Evolutionary conservation across 495 filamentous ascomycete genomes (phyloP).

Genomic region (Apodospora peruviana): DNA sequence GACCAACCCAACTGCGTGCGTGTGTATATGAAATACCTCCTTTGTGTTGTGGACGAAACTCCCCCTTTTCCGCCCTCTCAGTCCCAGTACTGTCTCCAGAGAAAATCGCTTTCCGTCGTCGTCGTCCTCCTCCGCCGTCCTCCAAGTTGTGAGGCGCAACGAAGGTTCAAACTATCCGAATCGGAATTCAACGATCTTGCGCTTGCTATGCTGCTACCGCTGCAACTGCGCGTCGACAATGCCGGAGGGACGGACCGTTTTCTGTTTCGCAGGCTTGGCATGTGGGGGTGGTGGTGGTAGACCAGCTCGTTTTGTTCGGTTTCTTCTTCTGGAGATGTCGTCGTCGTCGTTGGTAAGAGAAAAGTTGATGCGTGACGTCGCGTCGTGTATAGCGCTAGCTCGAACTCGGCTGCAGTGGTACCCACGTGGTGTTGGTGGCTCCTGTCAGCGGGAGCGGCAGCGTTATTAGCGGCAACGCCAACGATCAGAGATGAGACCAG

Average conservation of each 20-base stretch:
- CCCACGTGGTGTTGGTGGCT: neutral
- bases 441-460: too few relatives aligned
- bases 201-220: neutral
- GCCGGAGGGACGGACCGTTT: too few relatives aligned
- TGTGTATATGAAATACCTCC: too few relatives aligned
- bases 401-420: neutral
- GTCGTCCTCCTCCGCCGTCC: neutral
- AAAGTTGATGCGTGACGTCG: too few relatives aligned
- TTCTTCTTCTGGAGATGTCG: too few relatives aligned
- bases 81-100: conserved; percentile 14
- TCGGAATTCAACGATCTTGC: neutral
- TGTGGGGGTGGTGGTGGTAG: too few relatives aligned
- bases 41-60: neutral
- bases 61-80: neutral
- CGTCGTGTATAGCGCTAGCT: neutral
- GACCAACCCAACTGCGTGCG: too few relatives aligned
- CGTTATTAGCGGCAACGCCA: neutral
- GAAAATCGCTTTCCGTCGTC: neutral
- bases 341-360: too few relatives aligned
- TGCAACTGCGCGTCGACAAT: too few relatives aligned
- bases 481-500: too few relatives aligned
- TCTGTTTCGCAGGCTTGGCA: too few relatives aligned
- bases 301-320: too few relatives aligned
- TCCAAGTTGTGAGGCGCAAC: neutral
- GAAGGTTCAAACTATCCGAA: neutral